Evolutionary conservation across 1,284 basidiomycete genomes (phyloP), one percentile per base, ranked within the genome.

Genomic region (Leccinum fallax): DNA sequence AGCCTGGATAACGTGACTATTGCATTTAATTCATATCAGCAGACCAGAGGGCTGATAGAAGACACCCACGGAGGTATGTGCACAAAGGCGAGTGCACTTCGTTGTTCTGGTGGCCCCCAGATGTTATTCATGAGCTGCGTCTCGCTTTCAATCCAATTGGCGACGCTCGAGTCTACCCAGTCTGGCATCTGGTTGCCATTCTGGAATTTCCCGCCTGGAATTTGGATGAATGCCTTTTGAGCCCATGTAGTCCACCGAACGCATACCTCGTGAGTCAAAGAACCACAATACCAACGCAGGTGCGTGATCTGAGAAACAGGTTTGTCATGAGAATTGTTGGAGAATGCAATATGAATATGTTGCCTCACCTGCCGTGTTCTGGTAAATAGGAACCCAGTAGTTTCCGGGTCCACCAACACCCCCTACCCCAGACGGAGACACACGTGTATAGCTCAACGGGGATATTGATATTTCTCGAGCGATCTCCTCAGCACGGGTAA

Each of bases 301-400:
- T 3, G 72, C 64, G 0, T 52, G 28, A 69, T 86, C 85, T 85
- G 38, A 8, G 52, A 58, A 24, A 52, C n/a, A 36, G 6, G 1
- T 5, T 1, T 34, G 6, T 5, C 46, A 32, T n/a, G 15, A 5
- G 34, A 55, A 3, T 19, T 19, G 1, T 10, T 46, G 30, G 9
- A 38, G 8, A 32, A 32, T 3, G 16, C 8, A 3, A 1, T 1
- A 6, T 48, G 3, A 3, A 1, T 1, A 6, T 48, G 3, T 36
- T 21, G 11, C 28, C 65, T 52, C 57, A 80, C 80, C 77, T 59
- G 63, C 62, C 13, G 19, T 52, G 21, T 66, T 72, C 40, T 69
- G 66, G 61, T 79, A 80, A 16, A 82, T 84, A 3, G 88, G 88
- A 21, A 90, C 85, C 87, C 88, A 90, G 66, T 90, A 90, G 63